Base-by-base conservation (phyloP, 768 basidiomycete species). In the Xerocomellus intermedius region DNA sequence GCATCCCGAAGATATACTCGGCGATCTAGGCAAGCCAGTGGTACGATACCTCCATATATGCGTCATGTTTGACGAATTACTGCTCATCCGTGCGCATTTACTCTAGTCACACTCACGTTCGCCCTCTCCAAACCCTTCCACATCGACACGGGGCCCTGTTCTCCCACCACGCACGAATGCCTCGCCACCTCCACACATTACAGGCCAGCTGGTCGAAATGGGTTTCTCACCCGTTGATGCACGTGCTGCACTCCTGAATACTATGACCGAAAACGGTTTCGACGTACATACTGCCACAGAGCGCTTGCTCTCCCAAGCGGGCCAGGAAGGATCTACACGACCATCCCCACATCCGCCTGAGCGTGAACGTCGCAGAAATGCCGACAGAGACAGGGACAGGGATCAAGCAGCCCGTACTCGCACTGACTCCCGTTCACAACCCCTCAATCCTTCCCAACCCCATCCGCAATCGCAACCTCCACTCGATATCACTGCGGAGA, bases 161-260 rank as follows among this genome's bases (percentile, higher is more conserved):
- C 46, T 36, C 45, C 43, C 41, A 46, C 17, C 39, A 5, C 42
- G 56, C 61, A 2, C 69, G 71, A 21, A 55, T 73, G 1, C 68
- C 0, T 87, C 87, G 0, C 87, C 87, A 3, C 95, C 95, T 1
- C 96, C 95, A 0, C n/a, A n/a, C n/a, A n/a, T n/a, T n/a, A n/a
- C 96, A 98, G 94, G 96, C 0, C 89, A 93, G 67, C 82, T 98
- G 33, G 89, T 97, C 28, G 93, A 95, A 72, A 96, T 98, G 94
- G 96, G 95, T 5, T 98, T 97, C 74, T 83, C 91, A 0, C 77
- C 88, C n/a, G n/a, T n/a, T n/a, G n/a, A n/a, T n/a, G n/a, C n/a
- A n/a, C n/a, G n/a, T n/a, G n/a, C n/a, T n/a, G n/a, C n/a, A n/a
- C n/a, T n/a, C n/a, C n/a, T n/a, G n/a, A n/a, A n/a, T n/a, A n/a